These are phyloP conservation scores for Mycosphaerelloides madeirae DNA, from an alignment of 2,329 filamentous ascomycete species.

Conservation along the genomic window DNA sequence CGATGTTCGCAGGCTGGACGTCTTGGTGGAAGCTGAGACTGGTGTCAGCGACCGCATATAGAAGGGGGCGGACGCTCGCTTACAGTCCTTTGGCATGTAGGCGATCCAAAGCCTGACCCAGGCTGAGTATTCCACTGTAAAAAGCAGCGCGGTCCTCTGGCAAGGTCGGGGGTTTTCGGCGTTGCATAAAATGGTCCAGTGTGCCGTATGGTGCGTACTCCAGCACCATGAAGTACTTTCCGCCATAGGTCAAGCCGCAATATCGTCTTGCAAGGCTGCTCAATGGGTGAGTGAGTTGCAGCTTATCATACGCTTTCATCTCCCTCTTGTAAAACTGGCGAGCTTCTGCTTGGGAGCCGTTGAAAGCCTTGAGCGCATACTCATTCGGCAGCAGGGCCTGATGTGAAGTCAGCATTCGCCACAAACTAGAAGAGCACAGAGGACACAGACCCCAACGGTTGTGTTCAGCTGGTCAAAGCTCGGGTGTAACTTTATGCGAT, in stretches of 20 bases:
- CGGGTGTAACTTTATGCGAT: no score
- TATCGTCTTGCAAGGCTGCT: conserved; percentile 25
- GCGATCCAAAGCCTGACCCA: conserved; percentile 26
- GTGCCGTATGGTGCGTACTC: conserved; percentile 35
- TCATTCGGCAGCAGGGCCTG: no score
- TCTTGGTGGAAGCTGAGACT: conserved; percentile 29
- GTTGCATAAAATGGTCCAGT: conserved; percentile 31
- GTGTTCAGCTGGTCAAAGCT: no score
- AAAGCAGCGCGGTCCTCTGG: conserved; percentile 28
- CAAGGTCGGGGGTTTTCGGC: conserved; percentile 9
- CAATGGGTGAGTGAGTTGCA: not conserved
- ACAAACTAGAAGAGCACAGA: no score
- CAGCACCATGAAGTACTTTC: conserved; percentile 31
- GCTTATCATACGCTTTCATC: not conserved
- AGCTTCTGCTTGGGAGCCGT: not conserved
- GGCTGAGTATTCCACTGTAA: conserved; percentile 29
- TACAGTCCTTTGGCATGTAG: conserved; percentile 12
- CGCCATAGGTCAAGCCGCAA: conserved; percentile 22
- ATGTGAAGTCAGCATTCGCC: no score
- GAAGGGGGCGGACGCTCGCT: no score
- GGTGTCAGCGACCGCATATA: not conserved
- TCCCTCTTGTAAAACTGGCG: not conserved
- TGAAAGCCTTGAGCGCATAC: conserved; percentile 12
- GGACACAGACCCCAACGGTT: no score
- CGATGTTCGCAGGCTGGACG: conserved; percentile 32